Conservation (phyloP, 306 rosid genomes). For the Elaeagnus macrophylla region DNA sequence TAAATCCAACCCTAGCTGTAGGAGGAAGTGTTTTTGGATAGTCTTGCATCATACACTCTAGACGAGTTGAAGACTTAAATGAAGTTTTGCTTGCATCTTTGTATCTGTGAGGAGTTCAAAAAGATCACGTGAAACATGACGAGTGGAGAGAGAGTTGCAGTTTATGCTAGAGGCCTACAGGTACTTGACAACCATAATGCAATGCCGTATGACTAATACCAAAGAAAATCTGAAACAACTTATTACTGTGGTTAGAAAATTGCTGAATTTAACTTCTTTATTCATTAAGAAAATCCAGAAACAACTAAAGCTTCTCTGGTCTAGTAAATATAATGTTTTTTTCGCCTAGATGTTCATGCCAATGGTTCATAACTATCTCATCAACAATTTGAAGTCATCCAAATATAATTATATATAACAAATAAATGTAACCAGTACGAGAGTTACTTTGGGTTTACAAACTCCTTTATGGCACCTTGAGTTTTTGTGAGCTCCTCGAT, state of each 20-base stretch:
- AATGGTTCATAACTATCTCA: too few species aligned
- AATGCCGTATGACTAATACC: too few species aligned
- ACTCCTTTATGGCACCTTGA: slow-evolving; percentile 78
- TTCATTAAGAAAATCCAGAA: not conserved
- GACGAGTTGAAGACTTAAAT: slow-evolving; percentile 89
- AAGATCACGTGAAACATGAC: too few species aligned
- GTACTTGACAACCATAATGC: not conserved
- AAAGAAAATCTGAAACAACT: not conserved
- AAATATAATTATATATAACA: not conserved
- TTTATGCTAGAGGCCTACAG: not conserved
- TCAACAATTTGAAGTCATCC: too few species aligned
- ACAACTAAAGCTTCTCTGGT: not conserved
- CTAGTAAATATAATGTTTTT: not conserved
- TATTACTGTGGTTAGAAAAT: not conserved
- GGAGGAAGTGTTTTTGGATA: slow-evolving; percentile 87
- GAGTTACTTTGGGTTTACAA: slow-evolving; percentile 90
- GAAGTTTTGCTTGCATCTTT: slow-evolving; percentile 90
- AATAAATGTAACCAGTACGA: slow-evolving; percentile 13
- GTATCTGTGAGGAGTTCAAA: slow-evolving; percentile 43
- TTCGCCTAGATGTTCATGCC: not conserved
- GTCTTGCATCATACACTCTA: slow-evolving; percentile 99
- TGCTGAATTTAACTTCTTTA: not conserved
- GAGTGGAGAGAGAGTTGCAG: slow-evolving; percentile 5
- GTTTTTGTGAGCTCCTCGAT: slow-evolving; percentile 86
- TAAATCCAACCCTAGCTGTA: slow-evolving; percentile 89